Evolutionary conservation across 192 early-diverging fungal genomes (phyloP).

Genomic region (Anaeromyces robustus): DNA sequence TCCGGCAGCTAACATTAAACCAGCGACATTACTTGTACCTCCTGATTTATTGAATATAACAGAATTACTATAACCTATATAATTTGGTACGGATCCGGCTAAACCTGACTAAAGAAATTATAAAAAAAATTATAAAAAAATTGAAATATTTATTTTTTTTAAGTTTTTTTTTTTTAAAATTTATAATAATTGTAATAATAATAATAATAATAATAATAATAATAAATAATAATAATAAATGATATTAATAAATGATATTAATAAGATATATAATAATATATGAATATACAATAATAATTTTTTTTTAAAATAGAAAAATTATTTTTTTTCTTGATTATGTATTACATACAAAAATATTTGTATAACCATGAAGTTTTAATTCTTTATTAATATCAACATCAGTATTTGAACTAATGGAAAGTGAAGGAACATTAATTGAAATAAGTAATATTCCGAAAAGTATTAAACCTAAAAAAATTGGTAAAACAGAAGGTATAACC

Average conservation of each 20-base stretch:
- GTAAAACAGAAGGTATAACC: slow-evolving; percentile 12
- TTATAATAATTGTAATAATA: too few species aligned
- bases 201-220: too few species aligned
- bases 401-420: slow-evolving; percentile 76
- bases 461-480: slow-evolving; percentile 1
- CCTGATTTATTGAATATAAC: slow-evolving; percentile 88
- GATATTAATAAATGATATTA: too few species aligned
- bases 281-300: too few species aligned
- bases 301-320: too few species aligned
- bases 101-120: background rate
- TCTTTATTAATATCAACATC: slow-evolving; percentile 81
- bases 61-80: slow-evolving; percentile 84
- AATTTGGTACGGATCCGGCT: slow-evolving; percentile 53
- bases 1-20: slow-evolving; percentile 59
- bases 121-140: background rate
- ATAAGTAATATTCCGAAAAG: slow-evolving; percentile 69
- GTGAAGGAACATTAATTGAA: slow-evolving; percentile 88
- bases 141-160: slow-evolving; percentile 1
- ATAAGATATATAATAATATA: too few species aligned
- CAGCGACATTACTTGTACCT: slow-evolving; percentile 68
- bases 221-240: too few species aligned
- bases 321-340: too few species aligned
- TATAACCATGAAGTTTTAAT: slow-evolving; percentile 79
- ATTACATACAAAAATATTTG: slow-evolving; percentile 75
- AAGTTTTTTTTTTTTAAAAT: too few species aligned